These are phyloP conservation scores for Mycena venus DNA, from an alignment of 768 basidiomycete genomes.

Conservation along the genomic window DNA sequence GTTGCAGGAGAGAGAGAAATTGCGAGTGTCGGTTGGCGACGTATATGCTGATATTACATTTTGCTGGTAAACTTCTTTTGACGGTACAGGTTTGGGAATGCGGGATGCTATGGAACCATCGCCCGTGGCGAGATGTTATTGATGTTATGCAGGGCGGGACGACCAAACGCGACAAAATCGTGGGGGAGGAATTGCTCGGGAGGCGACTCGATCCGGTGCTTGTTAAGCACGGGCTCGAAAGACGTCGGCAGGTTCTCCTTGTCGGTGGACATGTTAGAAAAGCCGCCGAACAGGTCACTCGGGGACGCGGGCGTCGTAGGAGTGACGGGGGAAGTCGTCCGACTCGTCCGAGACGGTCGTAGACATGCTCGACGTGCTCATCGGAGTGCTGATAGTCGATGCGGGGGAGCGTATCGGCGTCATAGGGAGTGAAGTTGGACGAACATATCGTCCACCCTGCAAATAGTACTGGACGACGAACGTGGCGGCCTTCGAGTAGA, in stretches of 20 bases:
- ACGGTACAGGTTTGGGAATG: slow-evolving; percentile 44
- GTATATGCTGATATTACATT: slow-evolving; percentile 87
- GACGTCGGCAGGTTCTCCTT: slow-evolving; percentile 84
- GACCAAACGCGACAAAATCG: slow-evolving; percentile 85
- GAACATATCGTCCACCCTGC: slow-evolving; percentile 82
- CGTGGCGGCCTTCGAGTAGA: slow-evolving; percentile 96
- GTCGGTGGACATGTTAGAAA: slow-evolving; percentile 69
- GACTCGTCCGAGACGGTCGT: slow-evolving; percentile 82
- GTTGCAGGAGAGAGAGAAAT: slow-evolving; percentile 68
- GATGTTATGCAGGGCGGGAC: slow-evolving; percentile 82
- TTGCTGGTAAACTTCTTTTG: slow-evolving; percentile 64
- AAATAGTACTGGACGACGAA: slow-evolving; percentile 96
- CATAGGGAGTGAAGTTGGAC: slow-evolving; percentile 70
- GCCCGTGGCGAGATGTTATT: slow-evolving; percentile 77
- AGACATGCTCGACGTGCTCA: slow-evolving; percentile 79
- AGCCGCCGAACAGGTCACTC: slow-evolving; percentile 67
- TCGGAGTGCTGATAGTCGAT: slow-evolving; percentile 78
- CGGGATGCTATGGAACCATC: slow-evolving; percentile 69
- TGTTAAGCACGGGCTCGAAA: slow-evolving; percentile 82
- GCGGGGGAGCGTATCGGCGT: slow-evolving; percentile 72
- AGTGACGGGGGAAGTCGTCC: slow-evolving; percentile 88
- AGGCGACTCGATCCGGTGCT: slow-evolving; percentile 74
- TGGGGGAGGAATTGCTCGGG: slow-evolving; percentile 86
- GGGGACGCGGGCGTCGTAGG: slow-evolving; percentile 80
- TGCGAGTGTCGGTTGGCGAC: slow-evolving; percentile 72